Evolutionary conservation across 192 early-diverging fungal species (phyloP), one percentile per base, ranked within the genome.

Genomic region (Backusella psychrophila): DNA sequence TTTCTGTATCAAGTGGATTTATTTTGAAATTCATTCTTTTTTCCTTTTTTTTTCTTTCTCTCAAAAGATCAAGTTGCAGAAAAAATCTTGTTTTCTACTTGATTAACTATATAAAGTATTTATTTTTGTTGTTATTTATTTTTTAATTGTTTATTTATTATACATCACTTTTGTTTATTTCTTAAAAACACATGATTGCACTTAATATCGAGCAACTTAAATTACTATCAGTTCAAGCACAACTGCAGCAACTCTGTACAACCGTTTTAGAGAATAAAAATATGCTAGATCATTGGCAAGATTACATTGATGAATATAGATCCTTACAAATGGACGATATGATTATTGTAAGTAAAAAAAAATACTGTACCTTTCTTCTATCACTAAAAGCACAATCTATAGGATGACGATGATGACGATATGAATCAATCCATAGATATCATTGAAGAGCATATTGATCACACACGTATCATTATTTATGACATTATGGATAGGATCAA

Each of bases 281-380:
- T 4, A 23, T 29, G 42, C 12, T 71, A 12, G 42, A 29, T 26
- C 1, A 31, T 6, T 71, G 70, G 39, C 39, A 29, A 49, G 44
- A 71, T 49, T 29, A 46, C 26, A 8, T 71, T 15, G 26, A 29
- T 31, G 70, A 71, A 6, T 41, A 42, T 49, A 11, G 70, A 31
- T 39, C 70, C 3, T 44, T 71, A 33, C 42, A 71, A 71, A 71
- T 71, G 70, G 70, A 71, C 19, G 70, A 33, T 26, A 29, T 39
- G 3, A 49, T 71, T 19, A 26, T 49, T n/a, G n/a, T 23, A 29
- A 29, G 23, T 36, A 19, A 15, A 7, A 19, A 33, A 33, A 33
- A 33, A 33, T 33, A 29, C 1, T 29, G 29, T 29, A 29, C 29
- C 0, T 7, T 9, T 38, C 9, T 38, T 9, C 11, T 29, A 21